Evolutionary conservation across 2,329 filamentous ascomycete species (phyloP).

Genomic region (Davidsoniella eucalypti): DNA sequence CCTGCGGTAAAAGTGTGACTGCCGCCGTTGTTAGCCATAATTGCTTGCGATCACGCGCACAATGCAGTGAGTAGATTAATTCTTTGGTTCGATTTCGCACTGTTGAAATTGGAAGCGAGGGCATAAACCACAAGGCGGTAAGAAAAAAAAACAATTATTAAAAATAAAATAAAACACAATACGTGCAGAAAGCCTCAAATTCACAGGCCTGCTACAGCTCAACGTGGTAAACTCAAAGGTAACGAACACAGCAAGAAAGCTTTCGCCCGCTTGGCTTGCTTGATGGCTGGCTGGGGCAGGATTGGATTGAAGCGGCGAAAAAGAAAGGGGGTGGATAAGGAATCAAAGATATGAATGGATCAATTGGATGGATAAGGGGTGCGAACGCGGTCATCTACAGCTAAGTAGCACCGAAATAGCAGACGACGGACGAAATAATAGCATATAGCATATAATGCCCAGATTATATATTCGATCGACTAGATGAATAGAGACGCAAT

Average conservation of each 20-base stretch:
- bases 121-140: neutral
- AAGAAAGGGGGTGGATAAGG: slow-evolving; percentile 8
- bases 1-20: slow-evolving; percentile 25
- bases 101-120: slow-evolving; percentile 1
- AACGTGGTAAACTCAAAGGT: neutral
- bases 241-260: slow-evolving; percentile 6
- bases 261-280: slow-evolving; percentile 5
- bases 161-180: neutral
- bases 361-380: slow-evolving; percentile 5
- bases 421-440: neutral
- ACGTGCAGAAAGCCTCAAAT: neutral
- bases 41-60: neutral
- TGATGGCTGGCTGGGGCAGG: neutral
- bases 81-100: neutral
- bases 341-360: neutral
- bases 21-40: slow-evolving; percentile 12
- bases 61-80: neutral
- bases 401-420: neutral
- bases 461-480: neutral
- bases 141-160: neutral
- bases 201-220: neutral
- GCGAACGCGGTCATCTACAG: neutral
- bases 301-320: slow-evolving; percentile 6
- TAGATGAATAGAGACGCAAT: neutral
- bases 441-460: neutral